Base-by-base conservation (phyloP, 2,329 filamentous ascomycete species). In the Exophiala sideris region DNA sequence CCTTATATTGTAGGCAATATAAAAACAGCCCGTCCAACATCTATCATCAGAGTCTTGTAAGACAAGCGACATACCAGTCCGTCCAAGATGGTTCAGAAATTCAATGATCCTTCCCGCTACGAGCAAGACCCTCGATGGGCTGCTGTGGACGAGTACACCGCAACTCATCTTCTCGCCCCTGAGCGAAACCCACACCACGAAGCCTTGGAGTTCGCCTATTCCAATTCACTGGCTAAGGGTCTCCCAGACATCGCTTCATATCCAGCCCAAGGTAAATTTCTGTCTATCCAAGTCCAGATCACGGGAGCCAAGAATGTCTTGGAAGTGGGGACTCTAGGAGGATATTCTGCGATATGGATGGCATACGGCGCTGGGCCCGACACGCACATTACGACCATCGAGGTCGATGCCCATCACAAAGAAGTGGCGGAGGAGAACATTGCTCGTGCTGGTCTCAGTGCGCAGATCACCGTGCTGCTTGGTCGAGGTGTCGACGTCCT, bases 251-350 rank as follows among this genome's bases (percentile, higher is more conserved):
- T 76, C 55, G 66, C 65, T 40, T 66, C 74, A 35, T 65, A 66
- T 3, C 62, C 67, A 1, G 61, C 68, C 7, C 64, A 71, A 40
- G 73, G 71, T 29, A 70, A 72, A 50, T 70, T 68, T 44, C 65
- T 77, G 7, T 66, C 72, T 9, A 60, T 77, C 11, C 73, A 74
- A 41, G 67, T 67, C 47, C 67, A 68, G 42, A 56, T 72, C 33
- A 66, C 69, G 1, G 59, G 64, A 18, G 71, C 69, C 35, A 70
- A 70, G 49, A 61, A 66, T 3, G 68, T 77, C 2, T 75, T 83
- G 34, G 80, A 84, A 62, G 68, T 83, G 45, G 80, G 80, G 20
- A 82, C 78, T 0, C 64, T 83, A 21, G 79, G 79, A 10, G 80
- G 74, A 6, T 83, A 80, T 64, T 75, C 73, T 1, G 73, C 76